A percentile compares a stretch with the other conserved stretches of the same genome.
Evolutionary conservation across 2,329 filamentous ascomycete species (phyloP).

Genomic region (Davidsoniella neocaledoniae): DNA sequence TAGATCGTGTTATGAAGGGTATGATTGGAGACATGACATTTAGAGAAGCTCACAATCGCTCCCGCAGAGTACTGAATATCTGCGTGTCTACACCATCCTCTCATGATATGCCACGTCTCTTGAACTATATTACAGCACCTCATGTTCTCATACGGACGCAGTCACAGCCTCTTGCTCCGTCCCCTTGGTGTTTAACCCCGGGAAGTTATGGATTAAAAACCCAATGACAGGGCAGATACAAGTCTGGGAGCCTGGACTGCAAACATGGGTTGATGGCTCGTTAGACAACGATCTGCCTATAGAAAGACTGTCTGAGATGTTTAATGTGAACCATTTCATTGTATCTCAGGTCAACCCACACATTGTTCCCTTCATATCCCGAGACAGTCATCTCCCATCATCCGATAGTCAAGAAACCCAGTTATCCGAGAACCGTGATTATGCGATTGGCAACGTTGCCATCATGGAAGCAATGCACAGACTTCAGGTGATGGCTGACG

Average conservation of each 20-base stretch:
- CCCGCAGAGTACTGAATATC: conserved; percentile 79
- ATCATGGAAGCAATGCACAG: conserved; percentile 68
- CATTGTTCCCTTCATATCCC: conserved; percentile 68
- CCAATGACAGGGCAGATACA: conserved; percentile 58
- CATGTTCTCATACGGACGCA: conserved; percentile 96
- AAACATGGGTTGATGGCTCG: conserved; percentile 84
- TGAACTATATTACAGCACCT: conserved; percentile 87
- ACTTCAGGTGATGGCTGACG: conserved; percentile 62
- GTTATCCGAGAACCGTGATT: conserved; percentile 36
- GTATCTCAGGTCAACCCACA: conserved; percentile 95
- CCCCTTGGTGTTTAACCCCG: conserved; percentile 67
- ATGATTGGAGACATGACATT: conserved; percentile 84
- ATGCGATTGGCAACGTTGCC: conserved; percentile 52
- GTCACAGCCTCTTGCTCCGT: conserved; percentile 94
- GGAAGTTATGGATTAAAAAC: conserved; percentile 68
- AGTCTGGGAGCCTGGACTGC: conserved; percentile 73
- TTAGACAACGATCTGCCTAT: conserved; percentile 91
- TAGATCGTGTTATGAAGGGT: conserved; percentile 64
- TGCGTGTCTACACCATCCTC: conserved; percentile 77
- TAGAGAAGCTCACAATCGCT: conserved; percentile 90
- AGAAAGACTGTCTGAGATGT: conserved; percentile 79
- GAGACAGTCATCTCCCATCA: conserved; percentile 45
- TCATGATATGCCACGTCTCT: conserved; percentile 68
- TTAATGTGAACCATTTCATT: conserved; percentile 97
- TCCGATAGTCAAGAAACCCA: not conserved